These are phyloP conservation scores for Hanseniaspora nectarophila DNA, from an alignment of 805 yeast species.

Conservation along the genomic window DNA sequence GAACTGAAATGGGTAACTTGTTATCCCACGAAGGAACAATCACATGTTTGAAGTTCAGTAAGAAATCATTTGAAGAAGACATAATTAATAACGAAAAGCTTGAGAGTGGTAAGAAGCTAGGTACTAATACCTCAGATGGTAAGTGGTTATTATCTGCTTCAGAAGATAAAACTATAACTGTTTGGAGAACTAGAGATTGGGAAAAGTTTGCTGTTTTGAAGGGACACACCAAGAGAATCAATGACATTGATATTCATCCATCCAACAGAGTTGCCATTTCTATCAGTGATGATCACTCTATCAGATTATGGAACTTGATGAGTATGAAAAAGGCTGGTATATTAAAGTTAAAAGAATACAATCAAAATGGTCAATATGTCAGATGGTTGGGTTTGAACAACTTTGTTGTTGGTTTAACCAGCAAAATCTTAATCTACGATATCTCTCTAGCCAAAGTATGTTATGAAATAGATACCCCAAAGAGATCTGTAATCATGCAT, in stretches of 20 bases:
- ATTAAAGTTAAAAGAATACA: slow-evolving; percentile 57
- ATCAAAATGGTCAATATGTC: slow-evolving; percentile 53
- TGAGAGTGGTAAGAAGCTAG: slow-evolving; percentile 27
- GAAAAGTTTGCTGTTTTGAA: slow-evolving; percentile 77
- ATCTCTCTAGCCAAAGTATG: slow-evolving; percentile 51
- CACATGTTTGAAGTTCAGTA: slow-evolving; percentile 61
- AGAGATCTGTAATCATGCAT: slow-evolving; percentile 50
- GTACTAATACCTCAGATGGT: slow-evolving; percentile 25
- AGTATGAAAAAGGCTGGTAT: slow-evolving; percentile 87
- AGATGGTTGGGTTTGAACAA: slow-evolving; percentile 50
- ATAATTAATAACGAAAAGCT: slow-evolving; percentile 19
- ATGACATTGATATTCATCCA: slow-evolving; percentile 81
- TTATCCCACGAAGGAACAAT: slow-evolving; percentile 83
- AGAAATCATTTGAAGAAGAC: slow-evolving; percentile 30
- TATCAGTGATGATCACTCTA: slow-evolving; percentile 72
- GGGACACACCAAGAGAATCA: slow-evolving; percentile 76
- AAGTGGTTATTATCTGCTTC: slow-evolving; percentile 87
- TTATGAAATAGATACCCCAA: slow-evolving; percentile 39
- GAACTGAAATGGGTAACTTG: slow-evolving; percentile 86
- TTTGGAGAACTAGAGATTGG: slow-evolving; percentile 98
- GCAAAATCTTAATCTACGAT: slow-evolving; percentile 51
- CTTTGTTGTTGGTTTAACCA: slow-evolving; percentile 64
- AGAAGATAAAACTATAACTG: slow-evolving; percentile 76
- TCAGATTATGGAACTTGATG: slow-evolving; percentile 92
- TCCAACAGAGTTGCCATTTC: slow-evolving; percentile 81